phyloP scores from a whole-genome alignment of 371 early-diverging fungal species.

The Rhizopus sp. region DNA sequence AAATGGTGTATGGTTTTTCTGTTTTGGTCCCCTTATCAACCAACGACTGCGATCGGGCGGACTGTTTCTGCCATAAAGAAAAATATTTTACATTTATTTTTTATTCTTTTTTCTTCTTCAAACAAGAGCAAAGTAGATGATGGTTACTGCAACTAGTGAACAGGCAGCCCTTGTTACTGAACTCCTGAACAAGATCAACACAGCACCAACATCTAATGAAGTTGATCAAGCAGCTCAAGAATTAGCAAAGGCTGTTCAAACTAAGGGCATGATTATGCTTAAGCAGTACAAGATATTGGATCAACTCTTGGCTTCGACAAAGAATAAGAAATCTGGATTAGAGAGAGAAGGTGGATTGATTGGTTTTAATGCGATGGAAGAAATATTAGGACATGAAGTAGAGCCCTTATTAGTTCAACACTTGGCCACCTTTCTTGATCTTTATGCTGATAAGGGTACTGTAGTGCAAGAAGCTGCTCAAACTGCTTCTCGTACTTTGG shows the following conservation, averaged over 20 bases:
- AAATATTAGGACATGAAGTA: conserved; percentile 52
- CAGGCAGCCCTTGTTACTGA: conserved; percentile 32
- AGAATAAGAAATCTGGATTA: conserved; percentile 73
- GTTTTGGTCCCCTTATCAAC: conserved; percentile 1
- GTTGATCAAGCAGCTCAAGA: conserved; percentile 60
- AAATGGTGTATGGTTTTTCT: no score
- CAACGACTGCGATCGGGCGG: not conserved
- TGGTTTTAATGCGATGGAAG: conserved; percentile 66
- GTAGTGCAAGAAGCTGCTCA: conserved; percentile 78
- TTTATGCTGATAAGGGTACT: conserved; percentile 73
- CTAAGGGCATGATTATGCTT: conserved; percentile 57
- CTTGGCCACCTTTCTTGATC: conserved; percentile 60
- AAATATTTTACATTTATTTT: conserved; percentile 1
- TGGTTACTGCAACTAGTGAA: conserved; percentile 32
- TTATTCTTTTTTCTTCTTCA: not conserved
- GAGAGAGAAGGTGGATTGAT: conserved; percentile 76
- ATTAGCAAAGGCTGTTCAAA: conserved; percentile 50
- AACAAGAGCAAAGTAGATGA: conserved; percentile 14
- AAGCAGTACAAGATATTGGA: conserved; percentile 60
- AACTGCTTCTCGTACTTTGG: conserved; percentile 54
- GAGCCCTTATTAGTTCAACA: conserved; percentile 67
- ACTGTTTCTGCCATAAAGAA: not conserved
- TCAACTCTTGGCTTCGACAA: conserved; percentile 54
- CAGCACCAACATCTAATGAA: conserved; percentile 60
- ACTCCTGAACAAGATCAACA: conserved; percentile 58